Base-by-base conservation (phyloP, 2,329 filamentous ascomycete species). In the Diaporthe citri region DNA sequence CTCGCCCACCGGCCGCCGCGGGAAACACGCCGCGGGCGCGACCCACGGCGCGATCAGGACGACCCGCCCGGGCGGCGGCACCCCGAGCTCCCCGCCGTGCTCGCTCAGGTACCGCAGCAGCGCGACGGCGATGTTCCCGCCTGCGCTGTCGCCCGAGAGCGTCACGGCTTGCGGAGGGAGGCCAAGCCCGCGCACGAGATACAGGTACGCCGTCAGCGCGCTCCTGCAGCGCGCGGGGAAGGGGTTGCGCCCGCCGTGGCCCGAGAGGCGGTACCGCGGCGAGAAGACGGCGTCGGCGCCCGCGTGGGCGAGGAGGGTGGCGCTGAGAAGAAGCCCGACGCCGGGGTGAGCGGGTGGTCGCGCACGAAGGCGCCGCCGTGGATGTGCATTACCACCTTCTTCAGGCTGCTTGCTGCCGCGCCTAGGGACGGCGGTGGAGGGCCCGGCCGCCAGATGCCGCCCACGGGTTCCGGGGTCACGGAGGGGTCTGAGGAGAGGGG, bases 201-300 rank as follows among this genome's bases (percentile, higher is more conserved):
- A 86, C 9, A 85, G 78, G 77, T 88, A 89, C 5, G 82, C 77
- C 0, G 87, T 85, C 57, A 90, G 76, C 4, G 81, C 81, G 77
- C n/a, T 90, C 88, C 79, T 89, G 88, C 4, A 88, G 78, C 5
- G 86, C 0, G 87, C 88, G 1, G 88, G 88, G 79, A 89, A 90
- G 0, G 83, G 84, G 22, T 79, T 77, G 4, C 52, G 55, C n/a
- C 84, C 84, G 13, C 77, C 78, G 0, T 85, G 83, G 52, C 86
- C 83, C 0, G 82, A 83, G 8, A 90, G 83, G 0, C 88, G 85
- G 80, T 90, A 90, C 75, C 88, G 86, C 1, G 86, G 85, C 22
- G 78, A 78, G 73, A 88, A 84, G 57, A 88, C 79, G 71, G 84
- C 82, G 4, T 83, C 83, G 17, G 80, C 82, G 17, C 80, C 80